These are phyloP conservation scores for Ophiostoma himal-ulmi DNA, from an alignment of 2,329 filamentous ascomycete species.

Conservation along the genomic window DNA sequence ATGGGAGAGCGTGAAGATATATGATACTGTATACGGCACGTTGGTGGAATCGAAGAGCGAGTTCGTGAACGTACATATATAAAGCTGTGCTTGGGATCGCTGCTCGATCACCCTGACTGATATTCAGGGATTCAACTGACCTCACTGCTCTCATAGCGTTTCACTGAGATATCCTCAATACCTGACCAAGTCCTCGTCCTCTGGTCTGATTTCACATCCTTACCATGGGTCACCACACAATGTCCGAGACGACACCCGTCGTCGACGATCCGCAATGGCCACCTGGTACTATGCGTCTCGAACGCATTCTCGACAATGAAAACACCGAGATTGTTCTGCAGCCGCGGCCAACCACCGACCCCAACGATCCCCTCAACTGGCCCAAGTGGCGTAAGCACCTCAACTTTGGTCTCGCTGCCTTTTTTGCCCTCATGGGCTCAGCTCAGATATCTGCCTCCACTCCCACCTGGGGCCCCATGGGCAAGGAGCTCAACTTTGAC, in stretches of 20 bases:
- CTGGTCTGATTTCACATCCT: not conserved
- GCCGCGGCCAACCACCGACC: slow-evolving; percentile 44
- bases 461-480: slow-evolving; percentile 12
- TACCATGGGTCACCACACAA: slow-evolving; percentile 4
- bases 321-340: slow-evolving; percentile 35
- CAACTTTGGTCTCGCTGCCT: slow-evolving; percentile 37
- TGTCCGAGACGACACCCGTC: not conserved
- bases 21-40: not conserved
- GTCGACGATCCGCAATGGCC: slow-evolving; percentile 21
- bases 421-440: slow-evolving; percentile 36
- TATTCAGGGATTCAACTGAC: not conserved
- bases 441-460: slow-evolving; percentile 35
- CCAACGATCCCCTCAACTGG: slow-evolving; percentile 46
- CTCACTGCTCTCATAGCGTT: not conserved
- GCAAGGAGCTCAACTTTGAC: slow-evolving; percentile 27
- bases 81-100: not conserved
- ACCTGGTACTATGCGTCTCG: slow-evolving; percentile 19
- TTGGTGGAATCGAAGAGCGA: not conserved
- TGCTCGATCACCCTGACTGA: not conserved
- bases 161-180: not conserved
- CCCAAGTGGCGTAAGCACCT: slow-evolving; percentile 34
- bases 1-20: not conserved
- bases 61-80: not conserved
- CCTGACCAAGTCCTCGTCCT: not conserved
- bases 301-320: slow-evolving; percentile 12